Base-by-base conservation (phyloP, 2,329 filamentous ascomycete species). In the Blastomyces percursus region DNA sequence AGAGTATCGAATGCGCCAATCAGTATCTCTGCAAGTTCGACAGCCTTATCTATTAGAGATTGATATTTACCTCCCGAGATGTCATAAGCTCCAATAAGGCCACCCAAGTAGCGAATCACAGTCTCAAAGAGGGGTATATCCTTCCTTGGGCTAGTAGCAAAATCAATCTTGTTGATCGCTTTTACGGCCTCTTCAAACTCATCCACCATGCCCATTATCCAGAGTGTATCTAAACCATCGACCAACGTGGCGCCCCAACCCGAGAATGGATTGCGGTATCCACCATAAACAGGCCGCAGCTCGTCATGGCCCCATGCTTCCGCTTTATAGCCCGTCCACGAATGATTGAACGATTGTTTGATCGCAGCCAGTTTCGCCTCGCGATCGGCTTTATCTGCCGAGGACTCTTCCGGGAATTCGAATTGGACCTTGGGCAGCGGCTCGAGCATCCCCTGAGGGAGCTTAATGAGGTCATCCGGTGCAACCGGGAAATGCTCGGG, bases 401-500 rank as follows among this genome's bases (percentile, higher is more conserved):
- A 51, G 1, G 66, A 66, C 62, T 73, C 71, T 16, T 59, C 16
- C n/a, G 59, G 42, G 59, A 74, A 73, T 2, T 65, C 59, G 64
- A 69, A 66, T 64, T 74, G 72, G 27, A 74, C 62, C 24, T 65
- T 67, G 21, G 71, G 69, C 44, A 74, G 65, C 8, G 61, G 48
- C 24, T 68, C 66, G 14, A 70, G 67, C 16, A 61, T 51, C 1
- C 68, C 70, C 16, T 63, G 64, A 16, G 69, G 71, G 24, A 73
- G 62, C 5, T 93, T 92, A 90, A 92, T 91, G 61, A 96, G 79
- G 21, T 88, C 86, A 63, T 86, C 83, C 2, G 81, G 75, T 8
- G 86, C 79, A 2, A 97, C 76, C 0, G 94, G 92, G 75, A 89
- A 97, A 71, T 88, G 82, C 72, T 96, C 91, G 2, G 80, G 77